Percentiles rank a stretch among this genome's conserved stretches.
Evolutionary conservation across 768 basidiomycete genomes (phyloP).

Genomic region (Boletus subcaerulescens): DNA sequence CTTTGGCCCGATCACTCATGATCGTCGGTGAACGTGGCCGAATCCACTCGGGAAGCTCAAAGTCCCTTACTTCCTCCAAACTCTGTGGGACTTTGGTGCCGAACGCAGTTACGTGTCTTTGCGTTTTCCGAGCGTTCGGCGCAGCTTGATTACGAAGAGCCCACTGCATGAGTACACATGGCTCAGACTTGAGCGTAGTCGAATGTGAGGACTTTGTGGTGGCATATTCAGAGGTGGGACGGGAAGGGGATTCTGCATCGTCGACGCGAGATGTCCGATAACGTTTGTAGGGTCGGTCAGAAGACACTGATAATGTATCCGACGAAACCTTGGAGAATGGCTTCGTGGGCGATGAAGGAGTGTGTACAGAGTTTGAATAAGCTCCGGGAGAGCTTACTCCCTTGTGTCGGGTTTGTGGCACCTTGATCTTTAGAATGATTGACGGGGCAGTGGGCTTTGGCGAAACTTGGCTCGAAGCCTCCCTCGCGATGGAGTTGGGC

Average conservation of each 20-base stretch:
- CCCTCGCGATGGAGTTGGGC: slow-evolving; percentile 4
- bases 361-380: slow-evolving; percentile 9
- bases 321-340: slow-evolving; percentile 30
- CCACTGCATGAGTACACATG: slow-evolving; percentile 44
- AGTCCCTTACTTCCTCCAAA: slow-evolving; percentile 50
- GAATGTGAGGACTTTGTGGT: slow-evolving; percentile 7
- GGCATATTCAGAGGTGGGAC: slow-evolving; percentile 18
- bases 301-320: slow-evolving; percentile 26
- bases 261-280: slow-evolving; percentile 18
- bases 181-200: slow-evolving; percentile 20
- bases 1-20: slow-evolving; percentile 5
- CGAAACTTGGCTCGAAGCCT: slow-evolving; percentile 7
- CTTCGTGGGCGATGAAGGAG: slow-evolving; percentile 22
- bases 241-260: slow-evolving; percentile 25
- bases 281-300: slow-evolving; percentile 32
- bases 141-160: slow-evolving; percentile 47
- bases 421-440: slow-evolving; percentile 36
- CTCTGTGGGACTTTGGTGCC: slow-evolving; percentile 54
- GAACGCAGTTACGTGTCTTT: slow-evolving; percentile 56
- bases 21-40: slow-evolving; percentile 20
- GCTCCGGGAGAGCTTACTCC: slow-evolving; percentile 19
- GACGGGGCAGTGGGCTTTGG: slow-evolving; percentile 21
- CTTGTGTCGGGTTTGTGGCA: slow-evolving; percentile 27
- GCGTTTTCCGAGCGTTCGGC: slow-evolving; percentile 46
- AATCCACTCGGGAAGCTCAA: slow-evolving; percentile 57